Conservation (phyloP, 108 stramenopile species). For the Fragilaria radians region DNA sequence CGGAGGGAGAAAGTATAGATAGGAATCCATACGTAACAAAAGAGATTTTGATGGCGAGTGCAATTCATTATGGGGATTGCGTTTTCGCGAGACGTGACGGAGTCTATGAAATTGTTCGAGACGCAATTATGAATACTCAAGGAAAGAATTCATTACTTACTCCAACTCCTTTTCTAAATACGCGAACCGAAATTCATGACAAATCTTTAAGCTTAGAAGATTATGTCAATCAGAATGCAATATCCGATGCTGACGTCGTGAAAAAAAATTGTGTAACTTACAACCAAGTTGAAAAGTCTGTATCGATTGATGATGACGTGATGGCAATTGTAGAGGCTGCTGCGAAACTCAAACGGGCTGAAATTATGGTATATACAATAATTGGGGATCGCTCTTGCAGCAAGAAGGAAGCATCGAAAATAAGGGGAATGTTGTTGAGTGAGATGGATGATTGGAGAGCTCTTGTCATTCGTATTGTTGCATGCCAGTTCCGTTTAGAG, state of each 20-base stretch:
- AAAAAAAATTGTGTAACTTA: neutral
- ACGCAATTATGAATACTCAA: slow-evolving; percentile 16
- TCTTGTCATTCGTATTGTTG: slow-evolving; percentile 63
- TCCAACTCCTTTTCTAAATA: slow-evolving; percentile 12
- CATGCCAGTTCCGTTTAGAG: slow-evolving; percentile 64
- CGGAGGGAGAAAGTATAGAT: too few species aligned
- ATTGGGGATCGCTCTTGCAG: neutral
- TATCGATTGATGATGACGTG: neutral
- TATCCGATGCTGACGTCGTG: too few species aligned
- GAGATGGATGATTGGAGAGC: slow-evolving; percentile 71
- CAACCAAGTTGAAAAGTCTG: too few species aligned
- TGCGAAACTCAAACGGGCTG: slow-evolving; percentile 56
- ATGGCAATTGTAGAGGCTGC: slow-evolving; percentile 17
- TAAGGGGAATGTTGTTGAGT: slow-evolving; percentile 51
- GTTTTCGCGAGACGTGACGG: slow-evolving; percentile 43
- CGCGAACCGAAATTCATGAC: neutral
- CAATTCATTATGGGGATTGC: slow-evolving; percentile 68
- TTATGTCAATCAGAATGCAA: neutral
- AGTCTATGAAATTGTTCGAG: slow-evolving; percentile 40
- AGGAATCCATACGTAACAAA: too few species aligned
- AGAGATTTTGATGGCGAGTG: slow-evolving; percentile 55
- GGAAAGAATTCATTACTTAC: neutral
- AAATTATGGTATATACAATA: slow-evolving; percentile 48
- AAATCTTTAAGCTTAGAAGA: neutral
- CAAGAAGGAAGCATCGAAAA: slow-evolving; percentile 26